phyloP scores from a whole-genome alignment of 352 stramenopile species.

The Peronospora belbahrii region DNA sequence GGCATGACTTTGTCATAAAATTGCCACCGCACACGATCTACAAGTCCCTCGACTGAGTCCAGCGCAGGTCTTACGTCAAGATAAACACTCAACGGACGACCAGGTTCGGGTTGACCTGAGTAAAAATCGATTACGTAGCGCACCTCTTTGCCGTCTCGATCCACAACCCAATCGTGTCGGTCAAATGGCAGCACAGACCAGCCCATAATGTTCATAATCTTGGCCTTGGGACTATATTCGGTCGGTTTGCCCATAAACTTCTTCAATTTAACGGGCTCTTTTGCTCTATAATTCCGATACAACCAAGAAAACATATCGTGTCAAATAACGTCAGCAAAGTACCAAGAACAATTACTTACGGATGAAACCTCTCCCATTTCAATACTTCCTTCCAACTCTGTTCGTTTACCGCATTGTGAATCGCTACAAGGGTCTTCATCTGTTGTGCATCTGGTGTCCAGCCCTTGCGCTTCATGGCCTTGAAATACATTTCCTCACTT shows the following conservation, averaged over 20 bases:
- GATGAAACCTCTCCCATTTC: constrained; percentile 84
- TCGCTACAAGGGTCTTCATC: constrained; percentile 94
- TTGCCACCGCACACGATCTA: constrained; percentile 76
- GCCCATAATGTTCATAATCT: constrained; percentile 78
- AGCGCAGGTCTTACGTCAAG: constrained; percentile 95
- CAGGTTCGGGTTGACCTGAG: constrained; percentile 83
- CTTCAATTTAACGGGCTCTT: constrained; percentile 82
- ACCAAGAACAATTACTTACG: constrained; percentile 20
- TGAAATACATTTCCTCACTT: constrained; percentile 96
- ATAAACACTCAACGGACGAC: constrained; percentile 86
- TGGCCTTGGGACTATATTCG: constrained; percentile 92
- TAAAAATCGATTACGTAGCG: constrained; percentile 99
- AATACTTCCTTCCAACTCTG: constrained; percentile 91
- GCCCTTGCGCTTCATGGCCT: constrained; percentile 95
- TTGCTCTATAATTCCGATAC: constrained; percentile 15
- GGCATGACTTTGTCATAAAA: constrained; percentile 69
- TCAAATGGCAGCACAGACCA: constrained; percentile 94
- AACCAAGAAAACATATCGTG: background rate
- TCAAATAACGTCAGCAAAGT: background rate
- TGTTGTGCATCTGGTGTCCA: constrained; percentile 87
- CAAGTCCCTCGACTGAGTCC: constrained; percentile 79
- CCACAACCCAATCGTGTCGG: constrained; percentile 97
- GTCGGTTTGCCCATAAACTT: constrained; percentile 93
- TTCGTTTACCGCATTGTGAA: constrained; percentile 98
- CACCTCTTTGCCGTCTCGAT: constrained; percentile 86